Base-by-base conservation (phyloP, 2,329 filamentous ascomycete genomes). In the Tolypocladium cylindrosporum region DNA sequence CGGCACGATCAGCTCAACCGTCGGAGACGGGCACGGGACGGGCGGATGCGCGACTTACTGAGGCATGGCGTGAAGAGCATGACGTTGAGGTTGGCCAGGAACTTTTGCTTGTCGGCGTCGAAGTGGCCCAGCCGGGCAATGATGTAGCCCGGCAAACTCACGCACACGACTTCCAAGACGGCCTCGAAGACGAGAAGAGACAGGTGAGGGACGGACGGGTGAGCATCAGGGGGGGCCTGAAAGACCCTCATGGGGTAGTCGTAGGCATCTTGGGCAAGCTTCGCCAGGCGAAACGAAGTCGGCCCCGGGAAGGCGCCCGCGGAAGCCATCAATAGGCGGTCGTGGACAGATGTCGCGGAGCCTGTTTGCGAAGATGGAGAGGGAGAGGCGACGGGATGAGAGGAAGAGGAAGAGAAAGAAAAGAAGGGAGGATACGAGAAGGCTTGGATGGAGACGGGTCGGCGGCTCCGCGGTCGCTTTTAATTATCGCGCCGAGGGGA, bases 1-100 rank as follows among this genome's bases (percentile, higher is more conserved):
- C 7, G 10, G 27, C 8, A 6, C 13, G 21, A 9, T 52, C 37
- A 52, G 48, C 34, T 52, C 6, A 31, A 1, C 10, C 21, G 19
- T 1, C 31, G 39, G 39, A 1, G 48, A 34, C 9, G 16, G 19
- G 10, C 2, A 39, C 16, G 10, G 8, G 9, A 19, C 34, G 7
- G 39, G n/a, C 19, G 31, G 39, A 19, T 27, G 48, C 40, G 2
- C 40, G 45, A 75, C 87, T 61, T 85, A 95, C 90, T 95, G 62
- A 99, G 85, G 72, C 94, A 97, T 63, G 94, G 94, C 37, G 94
- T 99, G 74, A 99, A 99, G 48, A 99, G 81, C 77, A 89, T 90
- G 59, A 97, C 91, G 72, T 99, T 99, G 65, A 99, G 80, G 69
- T 99, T 97, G 57, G 94, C 93, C 55, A 97, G 80, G 69, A 99